Evolutionary conservation across 2,329 filamentous ascomycete species (phyloP), one percentile per base, ranked within the genome.

Genomic region (Tricladium varicosporioides): DNA sequence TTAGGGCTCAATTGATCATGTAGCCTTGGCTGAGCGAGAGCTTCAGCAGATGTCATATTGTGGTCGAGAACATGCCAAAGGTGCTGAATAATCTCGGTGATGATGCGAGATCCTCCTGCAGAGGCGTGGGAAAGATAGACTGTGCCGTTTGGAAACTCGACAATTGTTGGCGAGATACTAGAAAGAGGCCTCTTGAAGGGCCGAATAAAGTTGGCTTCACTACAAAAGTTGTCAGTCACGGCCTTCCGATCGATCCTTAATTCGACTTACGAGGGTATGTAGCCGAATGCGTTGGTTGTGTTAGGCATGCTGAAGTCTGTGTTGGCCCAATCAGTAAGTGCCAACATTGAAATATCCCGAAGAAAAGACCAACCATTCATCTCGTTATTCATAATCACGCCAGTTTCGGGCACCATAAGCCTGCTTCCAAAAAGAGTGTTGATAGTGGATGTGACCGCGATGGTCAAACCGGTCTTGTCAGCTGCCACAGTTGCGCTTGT

Each of bases 331-430:
- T 51, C 9, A 36, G 32, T 19, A 51, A 15, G n/a, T 42, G 14
- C 14, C n/a, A 27, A 32, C 19, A 32, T 15, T 31, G 31, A 13
- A 14, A 27, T 27, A 27, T 27, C 22, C 22, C 22, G 22, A 65
- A 71, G 75, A 75, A 56, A 76, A 76, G 60, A 53, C 52, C n/a
- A 79, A 82, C 76, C 85, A 76, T 83, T 78, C 80, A 83, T 83
- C 62, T 82, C 77, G 60, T 82, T 77, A 63, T 83, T 83, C 83
- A 88, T 85, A 52, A 89, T 86, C 7, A 89, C 76, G n/a, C 86
- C 86, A 0, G 86, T 88, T 63, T 88, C 84, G 0, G 86, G 85
- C 1, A 68, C 78, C 65, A 88, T 79, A 53, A 89, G 63, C 31
- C 78, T 75, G 55, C 79, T 84, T 48, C 86, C 86, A 62, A 89